Evolutionary conservation across 2,329 filamentous ascomycete species (phyloP).

Genomic region (Talaromyces sp.): DNA sequence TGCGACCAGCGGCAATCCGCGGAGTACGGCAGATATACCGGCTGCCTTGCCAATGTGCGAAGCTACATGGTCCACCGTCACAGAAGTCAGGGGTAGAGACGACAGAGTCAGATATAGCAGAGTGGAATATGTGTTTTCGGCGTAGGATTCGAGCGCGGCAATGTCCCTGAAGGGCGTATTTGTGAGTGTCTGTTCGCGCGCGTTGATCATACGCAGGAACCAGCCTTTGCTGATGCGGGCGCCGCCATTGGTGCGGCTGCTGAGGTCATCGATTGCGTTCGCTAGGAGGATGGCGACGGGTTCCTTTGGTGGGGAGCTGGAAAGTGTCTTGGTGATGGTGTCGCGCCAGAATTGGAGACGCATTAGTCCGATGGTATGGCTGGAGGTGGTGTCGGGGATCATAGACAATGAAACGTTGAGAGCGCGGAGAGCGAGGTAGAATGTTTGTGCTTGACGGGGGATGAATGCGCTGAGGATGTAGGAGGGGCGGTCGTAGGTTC

Average conservation of each 20-base stretch:
- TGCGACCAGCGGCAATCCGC: conserved; percentile 83
- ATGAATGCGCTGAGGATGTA: conserved; percentile 84
- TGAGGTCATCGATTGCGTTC: conserved; percentile 62
- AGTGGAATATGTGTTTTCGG: conserved; percentile 91
- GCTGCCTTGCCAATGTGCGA: conserved; percentile 93
- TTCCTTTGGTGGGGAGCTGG: conserved; percentile 77
- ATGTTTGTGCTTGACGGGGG: conserved; percentile 68
- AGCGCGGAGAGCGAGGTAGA: conserved; percentile 85
- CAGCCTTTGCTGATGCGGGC: conserved; percentile 64
- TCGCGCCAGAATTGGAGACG: conserved; percentile 96
- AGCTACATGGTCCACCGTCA: conserved; percentile 87
- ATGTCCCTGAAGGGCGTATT: conserved; percentile 77
- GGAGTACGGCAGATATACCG: conserved; percentile 81
- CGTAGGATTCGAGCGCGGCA: conserved; percentile 75
- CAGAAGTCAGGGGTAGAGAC: conserved; percentile 71
- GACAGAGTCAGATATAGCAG: conserved; percentile 85
- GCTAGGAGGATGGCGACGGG: conserved; percentile 83
- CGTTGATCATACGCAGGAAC: conserved; percentile 73
- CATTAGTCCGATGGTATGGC: conserved; percentile 79
- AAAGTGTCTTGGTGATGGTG: conserved; percentile 71
- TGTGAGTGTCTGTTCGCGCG: conserved; percentile 76
- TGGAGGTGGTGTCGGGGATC: conserved; percentile 85
- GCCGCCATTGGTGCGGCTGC: conserved; percentile 45
- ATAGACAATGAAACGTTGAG: conserved; percentile 90
- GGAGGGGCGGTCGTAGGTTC: conserved; percentile 84